Base-by-base conservation (phyloP, 805 yeast genomes). In the Alloascoidea hylecoeti region DNA sequence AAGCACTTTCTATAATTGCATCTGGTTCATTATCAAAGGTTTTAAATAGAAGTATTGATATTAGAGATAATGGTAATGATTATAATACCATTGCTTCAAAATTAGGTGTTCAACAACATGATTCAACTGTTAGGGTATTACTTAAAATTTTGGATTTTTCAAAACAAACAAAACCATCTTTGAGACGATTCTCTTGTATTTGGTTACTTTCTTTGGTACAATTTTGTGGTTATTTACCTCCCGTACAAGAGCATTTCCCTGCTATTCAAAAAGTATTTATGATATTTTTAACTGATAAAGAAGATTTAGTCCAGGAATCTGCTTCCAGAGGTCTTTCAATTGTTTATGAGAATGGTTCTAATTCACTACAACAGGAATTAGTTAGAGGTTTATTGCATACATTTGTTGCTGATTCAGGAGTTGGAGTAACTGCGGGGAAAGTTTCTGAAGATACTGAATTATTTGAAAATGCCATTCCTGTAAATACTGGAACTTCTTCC, bases 261-360 rank as follows among this genome's bases (percentile, higher is more conserved):
- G 69, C 69, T 16, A 72, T 86, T 34, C 96, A 89, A 52, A 50
- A 69, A 3, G 60, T 79, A 1, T 88, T 89, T 48, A 75, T 85
- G 81, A 67, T 70, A 42, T 82, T 83, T 49, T 61, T 89, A 39
- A 75, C 83, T 0, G 92, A 81, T 44, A 63, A 77, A 38, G 96
- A 89, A 51, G 96, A 88, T 18, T 56, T 86, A 15, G 64, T 86
- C n/a, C 96, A 89, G 51, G 96, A 89, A 42, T 71, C 92, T 9
- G 96, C 97, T 0, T 76, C 95, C 0, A 66, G 94, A 46, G 98
- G 96, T 2, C 63, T 89, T 38, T 74, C 88, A 44, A 60, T 88
- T 14, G 69, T 86, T 3, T 89, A 82, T 50, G 95, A 88, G 42
- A 56, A 72, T 44, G 94, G 95, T 13, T 76, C 75, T 45, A 40